Base-by-base conservation (phyloP, 106 monocot genomes). In the Allium sativum region DNA sequence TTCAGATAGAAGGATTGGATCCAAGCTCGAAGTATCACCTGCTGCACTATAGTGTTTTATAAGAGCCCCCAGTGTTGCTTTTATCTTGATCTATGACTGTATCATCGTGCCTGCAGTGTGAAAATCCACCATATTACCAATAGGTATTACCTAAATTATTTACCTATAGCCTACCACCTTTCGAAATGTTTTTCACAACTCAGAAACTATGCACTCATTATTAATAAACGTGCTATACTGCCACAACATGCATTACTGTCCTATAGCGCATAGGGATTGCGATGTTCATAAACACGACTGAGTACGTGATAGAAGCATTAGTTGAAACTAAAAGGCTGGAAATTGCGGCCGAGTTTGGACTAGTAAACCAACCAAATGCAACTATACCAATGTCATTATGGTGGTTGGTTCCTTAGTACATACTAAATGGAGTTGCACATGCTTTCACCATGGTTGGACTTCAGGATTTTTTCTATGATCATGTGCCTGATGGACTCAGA, bases 241-340 rank as follows among this genome's bases (percentile, higher is more conserved):
- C 31, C 31, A 1, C 66, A 3, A 31, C 74, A n/a, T 75, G 78
- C 7, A 40, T 83, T 8, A 62, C 45, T 3, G 9, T 75, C 58
- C 78, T 83, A 6, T 74, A 83, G 52, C 71, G 83, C 19, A 83
- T 83, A 42, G 79, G 84, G 10, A 51, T 68, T 7, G 84, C 79
- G 7, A 70, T 84, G 69, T 13, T 70, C 6, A 45, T 84, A 3
- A 78, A 78, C 3, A 41, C 65, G 0, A 22, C 67, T 12, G 20
- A 69, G 16, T 79, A 76, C 76, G 64, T 48, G 9, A 20, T 76
- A 12, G 76, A 79, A 17, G 76, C 76, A 31, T 21, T 73, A 7
- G 76, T 84, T 12, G 63, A 66, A 45, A 54, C 19, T 7, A 64
- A 65, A 53, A 76, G 76, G 58, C 56, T 76, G 13, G 44, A 53